These are phyloP conservation scores for Boletellus ananiceps DNA, from an alignment of 768 basidiomycete species.

Conservation along the genomic window DNA sequence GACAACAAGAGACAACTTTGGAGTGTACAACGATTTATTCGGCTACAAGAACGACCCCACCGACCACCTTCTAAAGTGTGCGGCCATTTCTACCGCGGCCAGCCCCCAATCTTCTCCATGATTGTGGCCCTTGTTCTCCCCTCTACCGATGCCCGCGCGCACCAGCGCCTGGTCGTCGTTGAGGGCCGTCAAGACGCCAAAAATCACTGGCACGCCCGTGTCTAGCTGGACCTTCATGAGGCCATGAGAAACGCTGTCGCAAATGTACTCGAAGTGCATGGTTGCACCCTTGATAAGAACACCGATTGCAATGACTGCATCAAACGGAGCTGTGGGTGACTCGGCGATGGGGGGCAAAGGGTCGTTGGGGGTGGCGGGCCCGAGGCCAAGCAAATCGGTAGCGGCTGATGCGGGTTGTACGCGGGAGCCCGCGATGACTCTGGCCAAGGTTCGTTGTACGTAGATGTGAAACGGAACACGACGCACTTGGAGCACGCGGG, in stretches of 20 bases:
- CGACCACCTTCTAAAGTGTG: conserved; percentile 59
- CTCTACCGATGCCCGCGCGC: conserved; percentile 81
- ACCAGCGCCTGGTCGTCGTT: conserved; percentile 93
- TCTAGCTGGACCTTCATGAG: conserved; percentile 95
- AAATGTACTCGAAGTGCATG: conserved; percentile 99
- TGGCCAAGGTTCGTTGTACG: conserved; percentile 30
- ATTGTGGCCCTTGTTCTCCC: conserved; percentile 78
- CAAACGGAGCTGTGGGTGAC: conserved; percentile 65
- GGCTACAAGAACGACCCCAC: conserved; percentile 54
- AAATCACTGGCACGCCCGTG: conserved; percentile 90
- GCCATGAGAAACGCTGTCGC: conserved; percentile 86
- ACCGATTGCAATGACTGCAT: conserved; percentile 95
- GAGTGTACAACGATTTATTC: conserved; percentile 7
- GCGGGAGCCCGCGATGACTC: conserved; percentile 85
- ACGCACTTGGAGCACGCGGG: conserved; percentile 78
- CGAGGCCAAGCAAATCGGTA: conserved; percentile 69
- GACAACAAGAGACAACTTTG: neutral
- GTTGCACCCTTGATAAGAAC: conserved; percentile 97
- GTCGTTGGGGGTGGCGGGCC: conserved; percentile 33
- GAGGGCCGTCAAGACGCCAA: conserved; percentile 91
- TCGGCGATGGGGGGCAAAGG: conserved; percentile 28
- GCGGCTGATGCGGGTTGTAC: conserved; percentile 73
- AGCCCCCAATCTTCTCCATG: conserved; percentile 98
- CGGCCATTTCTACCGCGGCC: conserved; percentile 92
- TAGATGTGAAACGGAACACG: neutral